Evolutionary conservation across 164 flowering plant genomes (phyloP).

Genomic region (Sedum album): DNA sequence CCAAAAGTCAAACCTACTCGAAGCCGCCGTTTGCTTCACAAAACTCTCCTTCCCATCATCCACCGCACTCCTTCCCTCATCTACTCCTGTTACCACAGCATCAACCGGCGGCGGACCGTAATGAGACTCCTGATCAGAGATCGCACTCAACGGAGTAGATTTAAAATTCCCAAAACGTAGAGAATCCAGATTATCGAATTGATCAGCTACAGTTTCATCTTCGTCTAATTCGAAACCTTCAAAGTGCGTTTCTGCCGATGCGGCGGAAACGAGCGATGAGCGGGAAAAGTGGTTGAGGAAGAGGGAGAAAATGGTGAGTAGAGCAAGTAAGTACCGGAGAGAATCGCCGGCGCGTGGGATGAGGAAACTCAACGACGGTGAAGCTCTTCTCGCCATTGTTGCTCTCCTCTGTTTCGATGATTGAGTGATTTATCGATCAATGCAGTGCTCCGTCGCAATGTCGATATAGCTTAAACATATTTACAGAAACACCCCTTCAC

Average conservation of each 20-base stretch:
- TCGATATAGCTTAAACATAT: background rate
- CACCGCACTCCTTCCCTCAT: constrained; percentile 1
- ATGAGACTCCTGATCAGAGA: constrained; percentile 5
- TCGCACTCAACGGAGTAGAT: constrained; percentile 5
- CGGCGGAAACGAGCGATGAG: constrained; percentile 3
- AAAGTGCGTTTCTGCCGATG: background rate
- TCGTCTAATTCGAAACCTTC: constrained; percentile 5
- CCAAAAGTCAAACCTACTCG: constrained; percentile 68
- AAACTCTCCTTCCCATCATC: background rate
- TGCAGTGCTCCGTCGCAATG: background rate
- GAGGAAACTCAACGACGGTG: constrained; percentile 6
- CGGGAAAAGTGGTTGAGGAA: constrained; percentile 5
- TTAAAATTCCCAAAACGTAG: constrained; percentile 1
- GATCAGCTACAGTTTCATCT: background rate
- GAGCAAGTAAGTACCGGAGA: background rate
- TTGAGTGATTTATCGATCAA: background rate
- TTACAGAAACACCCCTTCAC: background rate
- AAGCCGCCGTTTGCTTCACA: constrained; percentile 15
- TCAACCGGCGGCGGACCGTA: constrained; percentile 4
- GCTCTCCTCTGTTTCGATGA: background rate
- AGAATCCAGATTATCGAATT: background rate
- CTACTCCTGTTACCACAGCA: background rate
- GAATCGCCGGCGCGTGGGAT: constrained; percentile 7
- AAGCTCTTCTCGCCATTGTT: constrained; percentile 4
- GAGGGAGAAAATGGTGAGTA: constrained; percentile 2